Evolutionary conservation across 2,329 filamentous ascomycete genomes (phyloP).

Genomic region (Colletotrichum lindemuthianum): DNA sequence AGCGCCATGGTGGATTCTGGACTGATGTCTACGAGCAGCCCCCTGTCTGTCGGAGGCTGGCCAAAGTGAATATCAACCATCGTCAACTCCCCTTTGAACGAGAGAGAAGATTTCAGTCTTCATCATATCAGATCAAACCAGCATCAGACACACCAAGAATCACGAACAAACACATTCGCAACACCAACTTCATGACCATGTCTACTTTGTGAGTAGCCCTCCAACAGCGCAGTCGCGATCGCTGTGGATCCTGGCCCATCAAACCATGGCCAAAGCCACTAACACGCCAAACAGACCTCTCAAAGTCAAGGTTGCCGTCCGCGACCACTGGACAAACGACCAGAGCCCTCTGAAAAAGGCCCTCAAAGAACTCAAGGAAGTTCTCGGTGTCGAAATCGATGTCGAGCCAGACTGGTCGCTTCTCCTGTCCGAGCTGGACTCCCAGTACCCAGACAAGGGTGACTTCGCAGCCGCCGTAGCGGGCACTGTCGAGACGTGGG

Average conservation of each 20-base stretch:
- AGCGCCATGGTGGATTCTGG: slow-evolving; percentile 21
- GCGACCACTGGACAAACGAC: slow-evolving; percentile 53
- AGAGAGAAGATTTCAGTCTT: background rate
- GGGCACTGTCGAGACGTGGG: slow-evolving; percentile 52
- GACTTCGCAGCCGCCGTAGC: slow-evolving; percentile 50
- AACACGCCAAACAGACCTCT: slow-evolving; percentile 48
- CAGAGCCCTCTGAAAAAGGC: slow-evolving; percentile 46
- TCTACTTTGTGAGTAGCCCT: slow-evolving; percentile 24
- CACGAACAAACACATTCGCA: background rate
- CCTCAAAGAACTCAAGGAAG: slow-evolving; percentile 43
- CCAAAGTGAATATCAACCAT: slow-evolving; percentile 18
- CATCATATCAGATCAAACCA: slow-evolving; percentile 4
- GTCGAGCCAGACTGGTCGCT: slow-evolving; percentile 56
- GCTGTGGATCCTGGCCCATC: background rate
- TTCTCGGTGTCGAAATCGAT: slow-evolving; percentile 52
- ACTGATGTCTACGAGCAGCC: slow-evolving; percentile 1
- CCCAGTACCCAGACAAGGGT: slow-evolving; percentile 51
- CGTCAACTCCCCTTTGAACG: background rate
- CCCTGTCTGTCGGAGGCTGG: slow-evolving; percentile 8
- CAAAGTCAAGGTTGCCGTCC: slow-evolving; percentile 53
- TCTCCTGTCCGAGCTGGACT: slow-evolving; percentile 50
- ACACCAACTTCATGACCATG: slow-evolving; percentile 7
- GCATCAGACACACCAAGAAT: background rate
- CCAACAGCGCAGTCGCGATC: background rate
- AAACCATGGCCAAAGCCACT: background rate